A percentile compares a stretch with the other conserved stretches of the same genome.
These are phyloP conservation scores for Penicillium sclerotigenum DNA, from an alignment of 2,329 filamentous ascomycete genomes.

Conservation along the genomic window DNA sequence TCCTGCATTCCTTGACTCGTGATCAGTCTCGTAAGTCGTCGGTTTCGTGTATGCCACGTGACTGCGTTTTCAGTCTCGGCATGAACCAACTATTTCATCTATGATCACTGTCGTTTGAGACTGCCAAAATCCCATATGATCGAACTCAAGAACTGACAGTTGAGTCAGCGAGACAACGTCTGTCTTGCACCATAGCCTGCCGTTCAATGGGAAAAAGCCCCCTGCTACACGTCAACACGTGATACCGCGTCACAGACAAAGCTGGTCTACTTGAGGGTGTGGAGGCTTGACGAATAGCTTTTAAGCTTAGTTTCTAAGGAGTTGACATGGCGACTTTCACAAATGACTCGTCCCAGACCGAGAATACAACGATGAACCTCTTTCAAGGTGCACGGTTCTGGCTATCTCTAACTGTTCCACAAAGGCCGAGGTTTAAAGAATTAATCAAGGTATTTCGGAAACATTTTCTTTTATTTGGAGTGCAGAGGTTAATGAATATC, in stretches of 20 bases:
- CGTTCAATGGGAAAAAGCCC: neutral
- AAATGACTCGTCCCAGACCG: neutral
- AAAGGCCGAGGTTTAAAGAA: slow-evolving; percentile 48
- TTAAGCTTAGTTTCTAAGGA: neutral
- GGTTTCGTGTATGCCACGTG: slow-evolving; percentile 2
- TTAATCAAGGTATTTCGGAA: slow-evolving; percentile 43
- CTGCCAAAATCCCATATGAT: neutral
- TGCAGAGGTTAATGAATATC: neutral
- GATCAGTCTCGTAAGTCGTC: neutral
- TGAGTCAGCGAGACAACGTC: neutral
- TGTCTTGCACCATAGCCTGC: neutral
- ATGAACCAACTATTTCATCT: neutral
- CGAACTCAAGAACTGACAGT: neutral
- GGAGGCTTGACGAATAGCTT: neutral
- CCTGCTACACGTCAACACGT: slow-evolving; percentile 21
- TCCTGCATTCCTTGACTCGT: neutral
- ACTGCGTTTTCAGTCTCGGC: neutral
- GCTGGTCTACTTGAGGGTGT: neutral
- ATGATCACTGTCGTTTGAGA: neutral
- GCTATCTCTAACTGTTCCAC: slow-evolving; percentile 54
- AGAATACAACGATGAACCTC: slow-evolving; percentile 28
- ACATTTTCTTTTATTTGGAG: neutral
- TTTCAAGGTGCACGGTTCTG: slow-evolving; percentile 59
- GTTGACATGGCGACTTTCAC: neutral
- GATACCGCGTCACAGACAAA: slow-evolving; percentile 23